Evolutionary conservation across 139 green algal genomes (phyloP).

Genomic region (Chlamydomonas sphaeroides): DNA sequence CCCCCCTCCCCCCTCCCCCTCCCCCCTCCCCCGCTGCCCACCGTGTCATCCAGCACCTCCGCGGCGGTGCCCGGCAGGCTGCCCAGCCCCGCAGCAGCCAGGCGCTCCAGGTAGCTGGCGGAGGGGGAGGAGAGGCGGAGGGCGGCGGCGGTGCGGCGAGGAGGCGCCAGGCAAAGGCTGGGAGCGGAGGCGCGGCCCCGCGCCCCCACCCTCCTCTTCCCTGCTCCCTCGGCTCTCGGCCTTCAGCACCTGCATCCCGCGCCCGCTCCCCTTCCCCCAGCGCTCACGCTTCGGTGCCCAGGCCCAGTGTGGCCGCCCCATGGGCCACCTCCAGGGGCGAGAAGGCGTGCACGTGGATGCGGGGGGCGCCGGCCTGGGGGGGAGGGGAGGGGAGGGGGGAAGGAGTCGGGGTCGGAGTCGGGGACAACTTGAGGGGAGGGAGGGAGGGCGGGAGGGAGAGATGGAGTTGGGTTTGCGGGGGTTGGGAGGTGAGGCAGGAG

Average conservation of each 20-base stretch:
- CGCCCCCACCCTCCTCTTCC: no score
- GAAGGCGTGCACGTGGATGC: slow-evolving; percentile 92
- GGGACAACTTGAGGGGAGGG: no score
- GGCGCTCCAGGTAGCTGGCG: slow-evolving; percentile 58
- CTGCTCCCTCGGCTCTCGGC: no score
- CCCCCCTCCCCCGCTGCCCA: slow-evolving; percentile 43
- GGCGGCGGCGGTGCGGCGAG: not conserved
- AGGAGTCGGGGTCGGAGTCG: no score
- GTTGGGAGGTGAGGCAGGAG: no score
- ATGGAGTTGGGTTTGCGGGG: no score
- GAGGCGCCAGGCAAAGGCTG: no score
- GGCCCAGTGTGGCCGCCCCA: slow-evolving; percentile 22
- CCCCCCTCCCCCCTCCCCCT: slow-evolving; percentile 46
- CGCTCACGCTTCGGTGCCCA: slow-evolving; percentile 20
- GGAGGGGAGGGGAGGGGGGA: no score
- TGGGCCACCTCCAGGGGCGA: slow-evolving; percentile 78
- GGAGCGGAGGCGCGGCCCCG: no score
- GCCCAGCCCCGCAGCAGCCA: slow-evolving; percentile 77
- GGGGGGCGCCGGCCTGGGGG: slow-evolving; percentile 56
- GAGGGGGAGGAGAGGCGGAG: not conserved
- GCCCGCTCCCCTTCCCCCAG: not conserved
- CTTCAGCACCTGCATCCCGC: no score
- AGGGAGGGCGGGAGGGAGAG: no score
- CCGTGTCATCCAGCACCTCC: slow-evolving; percentile 83
- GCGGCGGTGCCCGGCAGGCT: slow-evolving; percentile 89